Conservation (phyloP, 2,329 filamentous ascomycete genomes). For the Exserohilum turcica region DNA sequence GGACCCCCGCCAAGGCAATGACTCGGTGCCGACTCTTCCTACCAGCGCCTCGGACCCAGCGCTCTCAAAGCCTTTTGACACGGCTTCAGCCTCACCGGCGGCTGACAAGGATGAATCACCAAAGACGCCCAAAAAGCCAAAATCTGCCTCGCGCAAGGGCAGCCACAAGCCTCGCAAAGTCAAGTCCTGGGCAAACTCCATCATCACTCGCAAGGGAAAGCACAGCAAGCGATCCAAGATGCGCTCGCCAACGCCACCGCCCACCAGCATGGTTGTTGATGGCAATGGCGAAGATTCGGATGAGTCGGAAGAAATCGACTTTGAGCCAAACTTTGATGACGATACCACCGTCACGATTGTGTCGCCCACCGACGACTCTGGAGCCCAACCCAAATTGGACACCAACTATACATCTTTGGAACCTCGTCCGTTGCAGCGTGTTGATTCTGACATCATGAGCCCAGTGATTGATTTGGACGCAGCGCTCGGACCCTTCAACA, state of each 20-base stretch:
- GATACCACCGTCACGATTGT: slow-evolving; percentile 51
- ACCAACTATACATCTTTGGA: slow-evolving; percentile 47
- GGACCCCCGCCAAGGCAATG: slow-evolving; percentile 56
- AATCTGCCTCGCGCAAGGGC: slow-evolving; percentile 60
- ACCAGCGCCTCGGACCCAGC: slow-evolving; percentile 44
- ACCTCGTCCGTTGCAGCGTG: slow-evolving; percentile 46
- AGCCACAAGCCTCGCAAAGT: slow-evolving; percentile 67
- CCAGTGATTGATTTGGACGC: slow-evolving; percentile 94
- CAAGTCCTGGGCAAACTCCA: slow-evolving; percentile 72
- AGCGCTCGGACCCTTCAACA: slow-evolving; percentile 89
- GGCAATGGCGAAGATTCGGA: slow-evolving; percentile 43
- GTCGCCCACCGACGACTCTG: slow-evolving; percentile 35
- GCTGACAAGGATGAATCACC: slow-evolving; percentile 36
- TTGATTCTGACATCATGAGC: slow-evolving; percentile 65
- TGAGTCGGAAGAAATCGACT: slow-evolving; percentile 44
- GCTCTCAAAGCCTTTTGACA: slow-evolving; percentile 35
- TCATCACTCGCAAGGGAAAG: slow-evolving; percentile 67
- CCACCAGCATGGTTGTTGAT: slow-evolving; percentile 27
- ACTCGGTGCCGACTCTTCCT: slow-evolving; percentile 36
- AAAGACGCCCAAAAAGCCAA: slow-evolving; percentile 51
- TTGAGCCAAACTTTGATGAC: slow-evolving; percentile 49
- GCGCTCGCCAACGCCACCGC: slow-evolving; percentile 38
- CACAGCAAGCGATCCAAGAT: slow-evolving; percentile 54
- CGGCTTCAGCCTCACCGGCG: slow-evolving; percentile 35
- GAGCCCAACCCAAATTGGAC: slow-evolving; percentile 35